Conservation (phyloP, 2,329 filamentous ascomycete species). For the Xylariaceae sp. region DNA sequence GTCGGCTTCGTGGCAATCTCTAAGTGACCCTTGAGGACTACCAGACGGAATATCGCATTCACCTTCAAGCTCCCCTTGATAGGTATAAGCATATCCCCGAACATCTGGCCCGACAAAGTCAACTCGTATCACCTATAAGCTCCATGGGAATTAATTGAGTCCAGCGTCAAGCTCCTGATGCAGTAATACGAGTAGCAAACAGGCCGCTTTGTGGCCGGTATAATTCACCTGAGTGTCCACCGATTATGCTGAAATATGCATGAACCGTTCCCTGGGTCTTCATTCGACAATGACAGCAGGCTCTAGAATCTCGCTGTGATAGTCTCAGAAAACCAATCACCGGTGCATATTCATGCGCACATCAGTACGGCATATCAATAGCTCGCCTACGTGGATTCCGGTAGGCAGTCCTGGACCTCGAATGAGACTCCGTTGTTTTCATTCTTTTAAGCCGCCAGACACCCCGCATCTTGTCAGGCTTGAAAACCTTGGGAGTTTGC, state of each 20-base stretch:
- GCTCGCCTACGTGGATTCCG: not conserved
- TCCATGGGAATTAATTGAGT: too few species aligned
- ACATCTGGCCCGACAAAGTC: too few species aligned
- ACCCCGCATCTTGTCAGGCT: constrained; percentile 24
- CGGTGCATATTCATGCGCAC: constrained; percentile 8
- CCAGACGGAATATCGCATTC: constrained; percentile 15
- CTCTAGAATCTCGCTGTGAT: constrained; percentile 4
- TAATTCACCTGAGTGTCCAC: not conserved
- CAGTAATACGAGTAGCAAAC: too few species aligned
- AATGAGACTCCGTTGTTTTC: constrained; percentile 4
- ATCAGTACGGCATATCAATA: constrained; percentile 6
- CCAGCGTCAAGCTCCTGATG: too few species aligned
- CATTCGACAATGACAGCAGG: constrained; percentile 5
- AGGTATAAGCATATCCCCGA: too few species aligned
- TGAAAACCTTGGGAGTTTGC: constrained; percentile 5
- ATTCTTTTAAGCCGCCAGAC: constrained; percentile 1
- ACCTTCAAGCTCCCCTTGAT: not conserved
- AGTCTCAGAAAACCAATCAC: constrained; percentile 11
- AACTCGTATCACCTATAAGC: too few species aligned
- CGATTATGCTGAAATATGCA: constrained; percentile 3
- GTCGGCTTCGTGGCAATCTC: constrained; percentile 32
- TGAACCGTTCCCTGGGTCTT: constrained; percentile 1
- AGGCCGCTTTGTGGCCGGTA: not conserved
- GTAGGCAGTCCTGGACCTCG: constrained; percentile 1
- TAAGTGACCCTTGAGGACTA: constrained; percentile 23